A percentile compares a stretch with the other conserved stretches of the same genome.
Conservation (phyloP, 164 flowering plant genomes). For the Nymphaea colorata region DNA sequence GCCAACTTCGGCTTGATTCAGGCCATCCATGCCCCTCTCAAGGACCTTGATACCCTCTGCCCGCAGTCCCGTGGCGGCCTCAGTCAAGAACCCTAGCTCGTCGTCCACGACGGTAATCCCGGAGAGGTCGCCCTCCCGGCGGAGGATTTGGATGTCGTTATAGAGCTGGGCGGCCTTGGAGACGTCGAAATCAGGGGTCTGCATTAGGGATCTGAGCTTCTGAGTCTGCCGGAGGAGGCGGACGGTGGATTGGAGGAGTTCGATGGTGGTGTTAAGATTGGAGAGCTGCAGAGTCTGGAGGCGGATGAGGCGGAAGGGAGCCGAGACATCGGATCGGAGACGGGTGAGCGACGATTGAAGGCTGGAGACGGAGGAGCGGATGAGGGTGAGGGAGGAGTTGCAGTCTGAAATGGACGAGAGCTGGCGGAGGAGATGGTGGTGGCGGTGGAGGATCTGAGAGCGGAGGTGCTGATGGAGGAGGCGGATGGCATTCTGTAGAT, state of each 20-base stretch:
- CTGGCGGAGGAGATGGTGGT: constrained; percentile 58
- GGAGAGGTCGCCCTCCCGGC: constrained; percentile 43
- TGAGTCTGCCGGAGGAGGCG: constrained; percentile 47
- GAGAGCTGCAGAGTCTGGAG: constrained; percentile 52
- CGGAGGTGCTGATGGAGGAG: constrained; percentile 81
- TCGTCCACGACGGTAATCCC: constrained; percentile 61
- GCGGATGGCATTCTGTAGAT: constrained; percentile 68
- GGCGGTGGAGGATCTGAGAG: constrained; percentile 66
- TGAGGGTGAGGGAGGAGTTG: constrained; percentile 59
- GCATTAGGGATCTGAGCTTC: constrained; percentile 54
- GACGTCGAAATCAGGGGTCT: constrained; percentile 35
- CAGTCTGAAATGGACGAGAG: constrained; percentile 67
- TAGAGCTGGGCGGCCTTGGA: constrained; percentile 85
- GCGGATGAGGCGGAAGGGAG: constrained; percentile 44
- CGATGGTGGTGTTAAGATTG: constrained; percentile 49
- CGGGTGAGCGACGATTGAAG: constrained; percentile 73
- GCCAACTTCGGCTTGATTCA: constrained; percentile 96
- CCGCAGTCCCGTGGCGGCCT: constrained; percentile 44
- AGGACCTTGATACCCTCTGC: constrained; percentile 67
- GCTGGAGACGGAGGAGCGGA: constrained; percentile 56
- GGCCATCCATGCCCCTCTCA: constrained; percentile 80
- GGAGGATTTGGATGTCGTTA: constrained; percentile 48
- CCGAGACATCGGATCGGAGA: constrained; percentile 73
- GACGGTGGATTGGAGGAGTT: constrained; percentile 46
- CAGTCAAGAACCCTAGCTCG: constrained; percentile 50